These are phyloP conservation scores for Hypoxylon lienhwacheense DNA, from an alignment of 495 filamentous ascomycete genomes.

Conservation along the genomic window DNA sequence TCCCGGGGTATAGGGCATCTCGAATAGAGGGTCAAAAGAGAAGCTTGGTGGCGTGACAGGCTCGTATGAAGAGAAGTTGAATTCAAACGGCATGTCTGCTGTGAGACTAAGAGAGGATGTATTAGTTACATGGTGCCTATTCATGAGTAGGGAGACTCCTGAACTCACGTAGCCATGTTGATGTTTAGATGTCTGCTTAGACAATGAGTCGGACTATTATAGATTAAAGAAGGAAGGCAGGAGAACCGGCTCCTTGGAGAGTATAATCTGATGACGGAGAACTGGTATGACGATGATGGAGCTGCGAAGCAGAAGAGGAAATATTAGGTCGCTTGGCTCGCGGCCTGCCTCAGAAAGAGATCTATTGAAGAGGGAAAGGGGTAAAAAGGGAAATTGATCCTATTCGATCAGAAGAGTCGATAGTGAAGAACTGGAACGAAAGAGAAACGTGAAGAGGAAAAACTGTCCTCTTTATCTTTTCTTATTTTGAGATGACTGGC, in stretches of 20 bases:
- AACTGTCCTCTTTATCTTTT: slow-evolving; percentile 41
- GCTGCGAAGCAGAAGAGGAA: slow-evolving; percentile 33
- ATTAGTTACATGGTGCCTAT: slow-evolving; percentile 30
- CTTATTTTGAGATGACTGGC: slow-evolving; percentile 32
- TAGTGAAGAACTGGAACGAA: slow-evolving; percentile 38
- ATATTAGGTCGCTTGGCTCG: slow-evolving; percentile 19
- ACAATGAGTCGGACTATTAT: slow-evolving; percentile 44
- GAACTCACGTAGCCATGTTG: slow-evolving; percentile 57
- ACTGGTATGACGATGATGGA: slow-evolving; percentile 24
- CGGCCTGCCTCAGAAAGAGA: slow-evolving; percentile 28
- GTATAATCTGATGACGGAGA: slow-evolving; percentile 6
- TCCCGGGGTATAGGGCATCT: slow-evolving; percentile 50
- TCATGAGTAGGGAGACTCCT: neutral
- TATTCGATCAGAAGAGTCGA: slow-evolving; percentile 39
- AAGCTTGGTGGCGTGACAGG: slow-evolving; percentile 54
- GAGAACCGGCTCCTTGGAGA: slow-evolving; percentile 35
- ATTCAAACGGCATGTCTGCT: slow-evolving; percentile 57
- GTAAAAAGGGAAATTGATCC: slow-evolving; percentile 34
- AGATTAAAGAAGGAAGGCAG: slow-evolving; percentile 39
- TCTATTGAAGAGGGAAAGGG: slow-evolving; percentile 38
- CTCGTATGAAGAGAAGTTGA: slow-evolving; percentile 52
- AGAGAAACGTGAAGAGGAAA: slow-evolving; percentile 29
- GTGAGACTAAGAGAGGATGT: slow-evolving; percentile 44
- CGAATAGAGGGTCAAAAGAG: slow-evolving; percentile 56
- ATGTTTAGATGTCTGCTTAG: slow-evolving; percentile 37